These are phyloP conservation scores for Rhizophlyctis rosea DNA, from an alignment of 192 early-diverging fungal species.

Conservation along the genomic window DNA sequence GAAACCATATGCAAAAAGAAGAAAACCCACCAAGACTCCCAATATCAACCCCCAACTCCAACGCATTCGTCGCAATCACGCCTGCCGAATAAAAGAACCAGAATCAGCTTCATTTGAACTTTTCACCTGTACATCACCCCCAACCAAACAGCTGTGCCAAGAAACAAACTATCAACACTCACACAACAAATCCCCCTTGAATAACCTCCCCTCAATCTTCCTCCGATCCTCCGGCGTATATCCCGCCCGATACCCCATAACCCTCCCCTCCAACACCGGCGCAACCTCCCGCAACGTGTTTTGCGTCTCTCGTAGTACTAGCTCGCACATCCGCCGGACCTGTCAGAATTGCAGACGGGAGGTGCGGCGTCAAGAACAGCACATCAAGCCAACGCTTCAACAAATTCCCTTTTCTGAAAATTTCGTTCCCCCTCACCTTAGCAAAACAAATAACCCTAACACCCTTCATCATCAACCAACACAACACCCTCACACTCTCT, in stretches of 20 bases:
- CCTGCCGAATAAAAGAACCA: slow-evolving; percentile 12
- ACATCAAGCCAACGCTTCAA: too few relatives aligned
- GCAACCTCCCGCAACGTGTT: slow-evolving; percentile 27
- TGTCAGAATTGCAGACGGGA: slow-evolving; percentile 46
- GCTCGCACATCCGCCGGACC: slow-evolving; percentile 51
- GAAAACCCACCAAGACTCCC: slow-evolving; percentile 41
- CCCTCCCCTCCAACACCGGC: slow-evolving; percentile 14
- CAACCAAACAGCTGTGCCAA: background rate
- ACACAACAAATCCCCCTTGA: slow-evolving; percentile 57
- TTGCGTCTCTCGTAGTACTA: slow-evolving; percentile 33
- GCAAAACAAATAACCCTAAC: slow-evolving; percentile 36
- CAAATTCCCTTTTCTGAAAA: too few relatives aligned
- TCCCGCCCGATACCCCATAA: slow-evolving; percentile 76
- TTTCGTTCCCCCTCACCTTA: slow-evolving; percentile 23
- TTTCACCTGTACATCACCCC: background rate
- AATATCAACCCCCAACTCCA: slow-evolving; percentile 83
- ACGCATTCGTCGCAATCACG: slow-evolving; percentile 73
- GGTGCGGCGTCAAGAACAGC: background rate
- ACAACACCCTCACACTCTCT: slow-evolving; percentile 18
- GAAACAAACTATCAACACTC: background rate
- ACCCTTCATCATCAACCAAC: slow-evolving; percentile 9
- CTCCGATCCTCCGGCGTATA: slow-evolving; percentile 67
- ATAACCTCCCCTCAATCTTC: slow-evolving; percentile 66
- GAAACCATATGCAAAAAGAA: background rate
- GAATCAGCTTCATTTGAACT: too few relatives aligned